Conservation (phyloP, 2,329 filamentous ascomycete species). For the Fusarium devonianum region DNA sequence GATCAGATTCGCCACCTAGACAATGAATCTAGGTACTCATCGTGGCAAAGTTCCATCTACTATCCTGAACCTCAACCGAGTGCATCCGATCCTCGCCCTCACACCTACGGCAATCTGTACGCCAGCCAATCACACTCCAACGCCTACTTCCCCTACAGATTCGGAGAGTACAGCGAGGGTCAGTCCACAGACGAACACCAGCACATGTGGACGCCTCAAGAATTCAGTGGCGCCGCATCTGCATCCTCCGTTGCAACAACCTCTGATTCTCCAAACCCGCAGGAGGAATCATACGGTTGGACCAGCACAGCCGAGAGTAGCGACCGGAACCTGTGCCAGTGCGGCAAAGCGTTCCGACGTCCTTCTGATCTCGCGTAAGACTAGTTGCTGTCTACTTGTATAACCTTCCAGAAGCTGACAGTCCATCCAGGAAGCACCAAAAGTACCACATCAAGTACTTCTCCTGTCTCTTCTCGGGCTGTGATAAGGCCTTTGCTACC, state of each 20-base stretch:
- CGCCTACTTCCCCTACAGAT: constrained; percentile 20
- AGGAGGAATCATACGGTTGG: constrained; percentile 33
- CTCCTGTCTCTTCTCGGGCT: constrained; percentile 37
- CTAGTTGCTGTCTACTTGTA: not conserved
- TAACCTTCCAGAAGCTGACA: constrained; percentile 7
- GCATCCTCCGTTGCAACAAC: constrained; percentile 30
- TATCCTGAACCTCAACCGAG: constrained; percentile 20
- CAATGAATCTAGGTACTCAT: constrained; percentile 26
- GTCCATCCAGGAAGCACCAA: constrained; percentile 35
- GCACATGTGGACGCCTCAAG: constrained; percentile 29
- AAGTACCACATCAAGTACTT: constrained; percentile 43
- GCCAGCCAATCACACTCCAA: constrained; percentile 29
- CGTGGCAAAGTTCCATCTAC: constrained; percentile 19
- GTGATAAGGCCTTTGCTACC: constrained; percentile 39
- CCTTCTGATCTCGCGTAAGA: constrained; percentile 41
- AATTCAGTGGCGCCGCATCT: constrained; percentile 25
- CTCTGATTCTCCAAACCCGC: constrained; percentile 33
- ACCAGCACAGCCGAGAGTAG: constrained; percentile 10
- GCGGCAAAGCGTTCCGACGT: constrained; percentile 39
- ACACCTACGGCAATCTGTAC: constrained; percentile 25
- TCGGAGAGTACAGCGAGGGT: constrained; percentile 19
- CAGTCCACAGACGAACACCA: constrained; percentile 30
- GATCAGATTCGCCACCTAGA: constrained; percentile 33
- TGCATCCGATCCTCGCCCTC: constrained; percentile 29
- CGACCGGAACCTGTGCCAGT: constrained; percentile 34